Evolutionary conservation across 2,329 filamentous ascomycete genomes (phyloP).

Genomic region (Claviceps maximensis): DNA sequence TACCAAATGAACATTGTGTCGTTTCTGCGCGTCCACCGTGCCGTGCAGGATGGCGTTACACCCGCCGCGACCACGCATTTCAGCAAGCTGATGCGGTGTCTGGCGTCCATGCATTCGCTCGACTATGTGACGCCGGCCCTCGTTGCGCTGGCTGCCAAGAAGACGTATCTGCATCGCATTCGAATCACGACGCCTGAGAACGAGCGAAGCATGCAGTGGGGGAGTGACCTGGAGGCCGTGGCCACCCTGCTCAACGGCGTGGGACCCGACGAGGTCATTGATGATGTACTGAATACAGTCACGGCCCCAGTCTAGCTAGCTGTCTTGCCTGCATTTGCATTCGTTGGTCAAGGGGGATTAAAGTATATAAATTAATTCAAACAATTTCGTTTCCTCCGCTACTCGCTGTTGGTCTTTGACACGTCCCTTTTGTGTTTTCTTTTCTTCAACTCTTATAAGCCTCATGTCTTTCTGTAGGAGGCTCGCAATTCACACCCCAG

Average conservation of each 20-base stretch:
- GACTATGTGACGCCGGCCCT: constrained; percentile 75
- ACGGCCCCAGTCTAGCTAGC: constrained; percentile 20
- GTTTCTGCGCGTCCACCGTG: constrained; percentile 79
- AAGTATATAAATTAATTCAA: neutral
- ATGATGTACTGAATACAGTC: constrained; percentile 48
- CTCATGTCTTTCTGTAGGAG: no score
- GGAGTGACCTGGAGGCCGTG: constrained; percentile 62
- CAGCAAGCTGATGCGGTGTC: constrained; percentile 50
- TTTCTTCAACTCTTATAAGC: no score
- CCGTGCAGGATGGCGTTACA: constrained; percentile 65
- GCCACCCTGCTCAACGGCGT: constrained; percentile 49
- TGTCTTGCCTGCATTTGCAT: neutral
- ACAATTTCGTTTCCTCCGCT: no score
- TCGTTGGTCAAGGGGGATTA: neutral
- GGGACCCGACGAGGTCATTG: constrained; percentile 48
- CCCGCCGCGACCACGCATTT: constrained; percentile 71
- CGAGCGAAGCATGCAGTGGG: constrained; percentile 88
- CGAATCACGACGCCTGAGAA: constrained; percentile 52
- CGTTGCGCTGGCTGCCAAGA: constrained; percentile 67
- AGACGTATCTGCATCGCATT: constrained; percentile 80
- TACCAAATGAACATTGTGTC: constrained; percentile 82
- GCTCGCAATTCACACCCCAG: no score
- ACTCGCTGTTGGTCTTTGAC: no score
- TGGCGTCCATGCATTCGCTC: constrained; percentile 71
- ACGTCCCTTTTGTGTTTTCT: no score